Base-by-base conservation (phyloP, 176 grass and related monocot genomes). In the Poa annua region DNA sequence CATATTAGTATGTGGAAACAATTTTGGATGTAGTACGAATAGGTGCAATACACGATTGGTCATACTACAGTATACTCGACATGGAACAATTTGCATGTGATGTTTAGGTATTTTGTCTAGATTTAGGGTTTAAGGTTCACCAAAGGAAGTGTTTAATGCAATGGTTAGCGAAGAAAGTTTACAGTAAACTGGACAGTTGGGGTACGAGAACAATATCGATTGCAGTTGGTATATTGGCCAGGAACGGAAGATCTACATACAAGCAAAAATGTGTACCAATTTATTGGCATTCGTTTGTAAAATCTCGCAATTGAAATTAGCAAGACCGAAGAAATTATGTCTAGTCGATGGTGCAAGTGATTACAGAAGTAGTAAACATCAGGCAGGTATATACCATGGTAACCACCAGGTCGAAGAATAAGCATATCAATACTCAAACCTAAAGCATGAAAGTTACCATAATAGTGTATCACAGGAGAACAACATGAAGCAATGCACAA, bases 111-210 rank as follows among this genome's bases (percentile, higher is more conserved):
- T 61, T 50, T 80, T 3, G 57, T 54, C 13, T 52, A 32, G 49
- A 42, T 74, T 83, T 16, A 42, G 70, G 53, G 79, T 34, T 59
- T 79, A 57, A 56, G n/a, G 8, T 45, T 64, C 19, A 11, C 53
- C 22, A 13, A 63, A 17, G 22, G 19, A 83, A 65, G n/a, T 19
- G 65, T 15, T 82, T n/a, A 10, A 87, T 56, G 42, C 65, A 83
- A 86, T 78, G 21, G 42, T 78, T 60, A 87, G 26, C 61, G 13
- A 35, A 4, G 25, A 62, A 12, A 38, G 38, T 80, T 19, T 25
- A 21, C 35, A 11, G 17, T 33, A 22, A 52, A 50, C 8, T 80
- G 3, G 32, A 64, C 29, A 80, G 3, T 6, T 36, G 11, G 19
- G 78, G 16, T 36, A 39, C 32, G 8, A 6, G n/a, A n/a, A 34